phyloP scores from a whole-genome alignment of 1,139 yeast species.

The Magnusiomyces paraingens region DNA sequence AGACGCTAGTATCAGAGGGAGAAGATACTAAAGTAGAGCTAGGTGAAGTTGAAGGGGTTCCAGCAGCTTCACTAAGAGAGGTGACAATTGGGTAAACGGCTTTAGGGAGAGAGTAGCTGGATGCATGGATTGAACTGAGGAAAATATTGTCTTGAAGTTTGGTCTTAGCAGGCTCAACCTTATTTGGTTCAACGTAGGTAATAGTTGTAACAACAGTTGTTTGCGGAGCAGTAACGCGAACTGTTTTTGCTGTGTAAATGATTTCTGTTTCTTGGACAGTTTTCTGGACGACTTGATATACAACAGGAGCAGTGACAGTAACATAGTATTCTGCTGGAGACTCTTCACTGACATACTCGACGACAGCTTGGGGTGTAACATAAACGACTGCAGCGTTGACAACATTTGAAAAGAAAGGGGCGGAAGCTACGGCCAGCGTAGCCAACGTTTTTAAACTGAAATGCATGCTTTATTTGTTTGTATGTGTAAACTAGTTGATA shows the following conservation, averaged over 20 bases:
- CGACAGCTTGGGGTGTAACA: conserved; percentile 15
- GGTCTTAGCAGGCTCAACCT: conserved; percentile 24
- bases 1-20: neutral
- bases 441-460: conserved; percentile 6
- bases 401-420: conserved; percentile 8
- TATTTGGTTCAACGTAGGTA: conserved; percentile 25
- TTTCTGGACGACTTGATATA: conserved; percentile 21
- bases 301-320: conserved; percentile 22
- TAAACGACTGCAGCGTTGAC: conserved; percentile 20
- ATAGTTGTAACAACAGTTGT: conserved; percentile 29
- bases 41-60: conserved; percentile 6
- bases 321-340: conserved; percentile 20
- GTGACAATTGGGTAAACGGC: conserved; percentile 9
- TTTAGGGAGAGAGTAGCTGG: conserved; percentile 26
- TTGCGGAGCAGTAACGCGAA: conserved; percentile 23
- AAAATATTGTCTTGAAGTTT: conserved; percentile 18
- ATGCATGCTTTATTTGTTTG: conserved; percentile 6
- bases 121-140: conserved; percentile 20
- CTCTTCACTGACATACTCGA: conserved; percentile 19
- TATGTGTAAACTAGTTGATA: neutral
- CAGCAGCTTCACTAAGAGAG: neutral
- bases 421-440: conserved; percentile 4
- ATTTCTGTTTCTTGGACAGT: conserved; percentile 29
- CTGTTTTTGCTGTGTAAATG: conserved; percentile 26
- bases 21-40: neutral